Evolutionary conservation across 495 filamentous ascomycete genomes (phyloP).

Genomic region (Penicillium verhagenii): DNA sequence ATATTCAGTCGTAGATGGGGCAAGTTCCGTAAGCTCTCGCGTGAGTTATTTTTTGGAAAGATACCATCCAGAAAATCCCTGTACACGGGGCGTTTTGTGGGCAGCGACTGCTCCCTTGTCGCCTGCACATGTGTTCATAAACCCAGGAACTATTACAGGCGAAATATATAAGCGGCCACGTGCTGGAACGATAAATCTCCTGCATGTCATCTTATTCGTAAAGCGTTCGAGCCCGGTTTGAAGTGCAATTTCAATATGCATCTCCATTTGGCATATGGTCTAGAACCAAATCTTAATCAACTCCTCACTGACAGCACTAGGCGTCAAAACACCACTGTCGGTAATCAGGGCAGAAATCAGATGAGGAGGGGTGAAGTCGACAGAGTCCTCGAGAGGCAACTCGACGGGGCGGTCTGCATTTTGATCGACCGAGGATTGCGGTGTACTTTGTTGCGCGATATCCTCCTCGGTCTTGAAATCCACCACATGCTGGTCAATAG

Average conservation of each 20-base stretch:
- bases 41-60: neutral
- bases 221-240: neutral
- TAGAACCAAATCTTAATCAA: constrained; percentile 77
- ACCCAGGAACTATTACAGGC: neutral
- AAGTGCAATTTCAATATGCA: neutral
- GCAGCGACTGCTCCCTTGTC: neutral
- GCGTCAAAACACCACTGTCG: constrained; percentile 70
- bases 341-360: constrained; percentile 79
- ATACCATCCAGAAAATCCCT: neutral
- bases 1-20: neutral
- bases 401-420: constrained; percentile 29
- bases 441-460: constrained; percentile 42
- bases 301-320: constrained; percentile 74
- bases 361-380: constrained; percentile 87
- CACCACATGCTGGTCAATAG: constrained; percentile 71
- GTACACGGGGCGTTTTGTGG: neutral
- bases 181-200: neutral
- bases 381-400: constrained; percentile 49
- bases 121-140: neutral
- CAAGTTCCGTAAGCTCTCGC: neutral
- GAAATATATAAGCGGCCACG: neutral
- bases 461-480: constrained; percentile 61
- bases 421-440: constrained; percentile 11
- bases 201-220: constrained; percentile 1
- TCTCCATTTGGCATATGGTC: constrained; percentile 14